Evolutionary conservation across 768 basidiomycete genomes (phyloP).

Genomic region (Paxillus ammoniavirescens): DNA sequence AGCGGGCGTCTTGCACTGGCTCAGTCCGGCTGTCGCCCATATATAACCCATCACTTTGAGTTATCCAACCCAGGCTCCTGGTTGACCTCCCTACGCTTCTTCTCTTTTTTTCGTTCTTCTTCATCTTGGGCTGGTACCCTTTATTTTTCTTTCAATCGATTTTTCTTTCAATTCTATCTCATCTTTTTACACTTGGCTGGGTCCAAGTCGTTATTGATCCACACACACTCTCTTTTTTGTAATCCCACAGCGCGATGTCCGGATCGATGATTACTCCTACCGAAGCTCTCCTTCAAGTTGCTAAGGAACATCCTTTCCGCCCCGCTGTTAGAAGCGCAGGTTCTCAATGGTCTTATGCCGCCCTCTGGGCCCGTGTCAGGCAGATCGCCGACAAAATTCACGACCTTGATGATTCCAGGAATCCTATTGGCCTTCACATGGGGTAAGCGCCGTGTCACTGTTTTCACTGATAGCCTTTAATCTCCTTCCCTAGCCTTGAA

Average conservation of each 20-base stretch:
- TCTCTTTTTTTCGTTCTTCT: constrained; percentile 8
- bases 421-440: constrained; percentile 28
- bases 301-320: constrained; percentile 24
- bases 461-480: background rate
- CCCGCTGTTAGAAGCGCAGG: constrained; percentile 19
- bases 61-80: constrained; percentile 15
- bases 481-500: constrained; percentile 20
- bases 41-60: constrained; percentile 8
- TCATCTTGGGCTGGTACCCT: constrained; percentile 19
- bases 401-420: constrained; percentile 12
- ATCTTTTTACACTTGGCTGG: constrained; percentile 5
- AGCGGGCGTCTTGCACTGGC: background rate
- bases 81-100: constrained; percentile 18
- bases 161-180: background rate
- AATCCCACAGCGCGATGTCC: constrained; percentile 9
- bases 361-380: constrained; percentile 30
- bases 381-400: constrained; percentile 22
- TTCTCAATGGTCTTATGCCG: constrained; percentile 29
- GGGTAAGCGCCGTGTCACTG: constrained; percentile 10
- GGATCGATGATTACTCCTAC: constrained; percentile 23
- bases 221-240: constrained; percentile 1
- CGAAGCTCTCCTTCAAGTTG: constrained; percentile 30
- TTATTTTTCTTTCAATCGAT: background rate
- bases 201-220: background rate
- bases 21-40: background rate